Evolutionary conservation across 345 rosid genomes (phyloP).

Genomic region (Brassica cretica): DNA sequence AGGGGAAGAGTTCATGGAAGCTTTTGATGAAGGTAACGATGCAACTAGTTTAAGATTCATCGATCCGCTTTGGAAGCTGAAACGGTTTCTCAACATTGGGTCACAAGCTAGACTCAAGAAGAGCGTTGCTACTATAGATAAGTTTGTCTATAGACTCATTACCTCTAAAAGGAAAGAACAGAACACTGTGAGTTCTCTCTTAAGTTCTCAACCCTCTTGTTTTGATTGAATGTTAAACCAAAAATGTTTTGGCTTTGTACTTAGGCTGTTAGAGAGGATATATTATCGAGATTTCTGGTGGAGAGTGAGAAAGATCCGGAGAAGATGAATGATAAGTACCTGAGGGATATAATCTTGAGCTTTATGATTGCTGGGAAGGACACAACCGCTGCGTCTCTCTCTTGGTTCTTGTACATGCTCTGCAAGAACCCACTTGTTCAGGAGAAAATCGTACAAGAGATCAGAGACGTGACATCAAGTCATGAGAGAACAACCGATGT

Average conservation of each 20-base stretch:
- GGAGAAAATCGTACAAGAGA: slow-evolving; percentile 62
- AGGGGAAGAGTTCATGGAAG: slow-evolving; percentile 55
- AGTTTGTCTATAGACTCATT: slow-evolving; percentile 55
- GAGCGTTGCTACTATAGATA: slow-evolving; percentile 47
- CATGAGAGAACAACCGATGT: slow-evolving; percentile 27
- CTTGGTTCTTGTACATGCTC: slow-evolving; percentile 78
- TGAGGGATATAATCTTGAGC: slow-evolving; percentile 68
- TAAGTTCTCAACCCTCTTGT: background rate
- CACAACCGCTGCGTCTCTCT: slow-evolving; percentile 54
- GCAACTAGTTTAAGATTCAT: slow-evolving; percentile 51
- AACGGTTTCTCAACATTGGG: slow-evolving; percentile 57
- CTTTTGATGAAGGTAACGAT: slow-evolving; percentile 69
- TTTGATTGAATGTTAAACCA: background rate
- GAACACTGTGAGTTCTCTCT: slow-evolving; percentile 40
- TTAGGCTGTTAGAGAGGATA: slow-evolving; percentile 63
- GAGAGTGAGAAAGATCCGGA: slow-evolving; percentile 62
- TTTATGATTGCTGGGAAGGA: slow-evolving; percentile 82
- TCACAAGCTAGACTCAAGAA: slow-evolving; percentile 54
- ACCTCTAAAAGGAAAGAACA: slow-evolving; percentile 47
- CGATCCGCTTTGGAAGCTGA: slow-evolving; percentile 73
- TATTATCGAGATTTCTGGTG: slow-evolving; percentile 61
- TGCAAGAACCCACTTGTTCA: slow-evolving; percentile 71
- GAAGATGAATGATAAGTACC: slow-evolving; percentile 56
- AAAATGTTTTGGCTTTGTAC: background rate
- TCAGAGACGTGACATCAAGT: slow-evolving; percentile 42